These are phyloP conservation scores for Psilocybe subaeruginosa DNA, from an alignment of 768 basidiomycete genomes.

Conservation along the genomic window DNA sequence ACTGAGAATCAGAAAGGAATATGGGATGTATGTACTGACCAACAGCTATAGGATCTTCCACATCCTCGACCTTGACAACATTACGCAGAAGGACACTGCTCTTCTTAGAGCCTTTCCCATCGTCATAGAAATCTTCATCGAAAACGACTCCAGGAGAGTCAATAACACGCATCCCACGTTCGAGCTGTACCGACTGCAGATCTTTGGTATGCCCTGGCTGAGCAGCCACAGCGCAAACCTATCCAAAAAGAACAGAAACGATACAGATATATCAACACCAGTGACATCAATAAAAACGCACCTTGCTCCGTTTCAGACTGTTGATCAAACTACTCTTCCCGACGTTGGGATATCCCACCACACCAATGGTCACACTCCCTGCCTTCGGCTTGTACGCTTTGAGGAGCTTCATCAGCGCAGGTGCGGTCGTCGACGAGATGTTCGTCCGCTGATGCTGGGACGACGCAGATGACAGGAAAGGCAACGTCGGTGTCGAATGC, in stretches of 20 bases:
- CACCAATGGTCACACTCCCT: constrained; percentile 81
- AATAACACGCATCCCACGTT: constrained; percentile 89
- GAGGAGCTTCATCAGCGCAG: constrained; percentile 76
- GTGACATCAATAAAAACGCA: constrained; percentile 34
- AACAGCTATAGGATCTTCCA: constrained; percentile 88
- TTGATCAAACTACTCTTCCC: constrained; percentile 97
- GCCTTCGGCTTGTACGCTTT: constrained; percentile 81
- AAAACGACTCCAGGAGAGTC: constrained; percentile 99
- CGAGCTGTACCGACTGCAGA: constrained; percentile 88
- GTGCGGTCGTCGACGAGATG: constrained; percentile 77
- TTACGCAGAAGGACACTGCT: constrained; percentile 80
- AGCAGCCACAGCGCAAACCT: constrained; percentile 94
- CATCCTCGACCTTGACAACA: constrained; percentile 87
- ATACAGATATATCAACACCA: neutral
- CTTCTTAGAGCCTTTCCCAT: constrained; percentile 49
- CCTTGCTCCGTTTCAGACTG: constrained; percentile 84
- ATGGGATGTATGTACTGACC: constrained; percentile 50
- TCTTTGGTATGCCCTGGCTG: constrained; percentile 95
- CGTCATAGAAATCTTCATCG: constrained; percentile 67
- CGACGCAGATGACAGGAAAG: constrained; percentile 82
- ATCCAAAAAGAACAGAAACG: neutral
- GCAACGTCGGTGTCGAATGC: constrained; percentile 89
- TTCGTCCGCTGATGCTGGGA: constrained; percentile 80
- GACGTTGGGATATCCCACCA: constrained; percentile 97
- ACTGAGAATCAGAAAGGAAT: too few species aligned